A percentile compares a stretch with the other conserved stretches of the same genome.
These are phyloP conservation scores for Aspergillus nanangensis DNA, from an alignment of 495 filamentous ascomycete species.

Conservation along the genomic window DNA sequence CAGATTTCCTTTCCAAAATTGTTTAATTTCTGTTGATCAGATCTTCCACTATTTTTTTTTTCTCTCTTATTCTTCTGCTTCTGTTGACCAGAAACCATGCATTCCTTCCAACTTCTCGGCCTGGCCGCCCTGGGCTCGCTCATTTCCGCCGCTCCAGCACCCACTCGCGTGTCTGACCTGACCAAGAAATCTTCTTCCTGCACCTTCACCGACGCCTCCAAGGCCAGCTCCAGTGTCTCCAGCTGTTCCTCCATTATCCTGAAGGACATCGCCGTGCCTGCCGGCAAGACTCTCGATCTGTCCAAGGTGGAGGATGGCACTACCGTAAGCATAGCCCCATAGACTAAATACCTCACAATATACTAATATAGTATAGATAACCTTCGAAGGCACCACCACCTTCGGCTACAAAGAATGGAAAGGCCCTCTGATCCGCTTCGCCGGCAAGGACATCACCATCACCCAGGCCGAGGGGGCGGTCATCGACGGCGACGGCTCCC, in stretches of 20 bases:
- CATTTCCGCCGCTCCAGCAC: conserved; percentile 21
- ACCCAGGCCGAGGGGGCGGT: conserved; percentile 31
- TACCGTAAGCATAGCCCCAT: conserved; percentile 21
- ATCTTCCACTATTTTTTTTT: background rate
- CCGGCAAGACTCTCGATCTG: conserved; percentile 49
- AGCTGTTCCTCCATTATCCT: conserved; percentile 50
- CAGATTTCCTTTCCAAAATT: background rate
- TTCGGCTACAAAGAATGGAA: conserved; percentile 52
- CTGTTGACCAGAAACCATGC: conserved; percentile 21
- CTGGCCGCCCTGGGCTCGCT: conserved; percentile 19
- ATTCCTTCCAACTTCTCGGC: conserved; percentile 16
- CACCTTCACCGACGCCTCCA: conserved; percentile 44
- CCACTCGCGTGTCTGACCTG: conserved; percentile 19
- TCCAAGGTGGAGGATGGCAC: conserved; percentile 41
- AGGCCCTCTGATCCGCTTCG: conserved; percentile 46
- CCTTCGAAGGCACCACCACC: conserved; percentile 47
- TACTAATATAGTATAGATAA: conserved; percentile 27
- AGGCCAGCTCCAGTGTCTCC: conserved; percentile 38
- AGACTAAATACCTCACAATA: background rate
- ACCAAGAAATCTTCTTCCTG: conserved; percentile 34
- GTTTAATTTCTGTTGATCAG: background rate
- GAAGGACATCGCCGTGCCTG: conserved; percentile 44
- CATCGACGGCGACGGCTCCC: conserved; percentile 42
- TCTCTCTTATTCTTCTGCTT: background rate
- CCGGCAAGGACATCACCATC: conserved; percentile 41